Base-by-base conservation (phyloP, 768 basidiomycete genomes). In the Suillus cothurnatus region DNA sequence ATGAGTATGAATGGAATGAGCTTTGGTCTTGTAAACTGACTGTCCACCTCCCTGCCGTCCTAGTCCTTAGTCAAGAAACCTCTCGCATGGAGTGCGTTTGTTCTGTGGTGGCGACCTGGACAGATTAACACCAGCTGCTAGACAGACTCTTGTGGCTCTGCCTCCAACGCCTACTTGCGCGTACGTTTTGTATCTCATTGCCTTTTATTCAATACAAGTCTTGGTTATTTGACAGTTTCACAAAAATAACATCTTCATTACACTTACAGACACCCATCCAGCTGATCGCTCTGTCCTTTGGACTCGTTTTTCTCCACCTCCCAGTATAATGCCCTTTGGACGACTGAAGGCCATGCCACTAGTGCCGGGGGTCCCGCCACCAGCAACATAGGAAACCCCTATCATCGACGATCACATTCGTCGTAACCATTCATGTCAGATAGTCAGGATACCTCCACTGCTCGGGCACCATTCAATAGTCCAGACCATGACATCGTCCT, bases 401-500 rank as follows among this genome's bases (percentile, higher is more conserved):
- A 43, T 43, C 8, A 7, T 41, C 7, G 41, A 19, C 41, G 3
- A 7, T 41, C 41, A 19, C 41, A 39, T 15, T 19, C 19, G 19
- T 43, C 7, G 41, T 21, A n/a, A 23, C 11, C 45, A 14, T 49
- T 50, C 49, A 50, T 49, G 47, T 23, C n/a, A 49, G 49, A 50
- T 12, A 49, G 12, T 50, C 49, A 50, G 49, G 7, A 50, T 34
- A 52, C 3, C 38, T 58, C 23, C 45, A 67, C 52, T 65, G 55
- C 47, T 26, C 26, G 1, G 28, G 23, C 63, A 12, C 63, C 59
- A 63, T 64, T 64, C 14, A 34, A 64, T 26, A 6, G 34, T 43
- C 38, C 58, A 12, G 17, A 64, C 21, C 58, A 32, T 12, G 62
- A 61, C 15, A 21, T 64, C n/a, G 14, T 61, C 39, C 55, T 64